Percentiles rank a stretch among this genome's conserved stretches.
These are phyloP conservation scores for Peterozyma toletana DNA, from an alignment of 805 yeast genomes.

Conservation along the genomic window DNA sequence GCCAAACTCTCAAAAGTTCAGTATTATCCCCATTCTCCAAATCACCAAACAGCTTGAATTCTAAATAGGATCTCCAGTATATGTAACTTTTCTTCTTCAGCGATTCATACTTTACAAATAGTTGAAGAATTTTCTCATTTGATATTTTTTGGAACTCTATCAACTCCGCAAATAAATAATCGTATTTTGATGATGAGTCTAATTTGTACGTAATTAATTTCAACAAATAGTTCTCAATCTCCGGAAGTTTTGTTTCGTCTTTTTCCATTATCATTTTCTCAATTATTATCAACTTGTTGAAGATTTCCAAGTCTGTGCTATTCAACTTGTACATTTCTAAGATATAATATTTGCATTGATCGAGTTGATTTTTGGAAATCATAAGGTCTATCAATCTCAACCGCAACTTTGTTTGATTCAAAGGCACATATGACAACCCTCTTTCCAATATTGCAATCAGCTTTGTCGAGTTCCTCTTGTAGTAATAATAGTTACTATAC, in stretches of 20 bases:
- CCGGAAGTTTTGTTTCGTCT: not conserved
- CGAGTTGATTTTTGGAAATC: slow-evolving; percentile 25
- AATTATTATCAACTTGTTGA: slow-evolving; percentile 33
- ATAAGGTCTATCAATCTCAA: slow-evolving; percentile 37
- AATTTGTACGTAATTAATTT: not conserved
- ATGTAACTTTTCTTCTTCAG: not conserved
- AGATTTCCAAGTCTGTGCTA: slow-evolving; percentile 28
- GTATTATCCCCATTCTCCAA: not conserved
- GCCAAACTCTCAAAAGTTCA: not conserved
- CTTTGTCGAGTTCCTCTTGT: slow-evolving; percentile 16
- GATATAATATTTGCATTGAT: slow-evolving; percentile 28
- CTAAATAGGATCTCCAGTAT: not conserved
- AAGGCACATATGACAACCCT: slow-evolving; percentile 22
- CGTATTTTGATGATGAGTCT: not conserved
- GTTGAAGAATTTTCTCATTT: slow-evolving; percentile 5
- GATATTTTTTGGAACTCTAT: slow-evolving; percentile 7
- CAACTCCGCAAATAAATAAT: slow-evolving; percentile 3
- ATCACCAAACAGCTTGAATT: not conserved
- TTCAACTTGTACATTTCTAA: slow-evolving; percentile 16
- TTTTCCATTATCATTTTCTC: slow-evolving; percentile 25
- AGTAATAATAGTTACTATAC: slow-evolving; percentile 35
- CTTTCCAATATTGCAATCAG: slow-evolving; percentile 32
- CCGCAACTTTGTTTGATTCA: slow-evolving; percentile 24
- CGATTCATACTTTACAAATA: not conserved
- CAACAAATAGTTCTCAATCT: not conserved